phyloP scores from a whole-genome alignment of 306 rosid genomes.

The Ormosia semicastrata region DNA sequence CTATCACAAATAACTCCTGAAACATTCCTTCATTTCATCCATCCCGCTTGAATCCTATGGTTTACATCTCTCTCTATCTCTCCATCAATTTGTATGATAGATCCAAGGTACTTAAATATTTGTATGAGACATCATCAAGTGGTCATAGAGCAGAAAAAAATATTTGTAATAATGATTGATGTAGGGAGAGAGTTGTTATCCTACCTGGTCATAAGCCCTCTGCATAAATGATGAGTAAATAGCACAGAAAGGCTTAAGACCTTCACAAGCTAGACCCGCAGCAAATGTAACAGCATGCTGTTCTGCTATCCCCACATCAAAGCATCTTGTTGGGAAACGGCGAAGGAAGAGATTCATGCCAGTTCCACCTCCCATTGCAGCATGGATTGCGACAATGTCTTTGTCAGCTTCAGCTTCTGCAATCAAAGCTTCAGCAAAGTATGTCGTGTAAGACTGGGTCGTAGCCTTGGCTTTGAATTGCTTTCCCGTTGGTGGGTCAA shows the following conservation, averaged over 20 bases:
- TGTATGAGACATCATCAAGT: too few species aligned
- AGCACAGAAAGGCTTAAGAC: constrained; percentile 89
- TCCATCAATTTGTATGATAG: too few species aligned
- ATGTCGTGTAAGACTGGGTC: constrained; percentile 88
- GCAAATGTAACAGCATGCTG: constrained; percentile 99
- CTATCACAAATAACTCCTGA: too few species aligned
- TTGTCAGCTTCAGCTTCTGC: constrained; percentile 94
- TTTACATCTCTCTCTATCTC: too few species aligned
- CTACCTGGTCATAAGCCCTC: constrained; percentile 95
- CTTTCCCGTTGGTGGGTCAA: constrained; percentile 89
- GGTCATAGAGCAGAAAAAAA: not conserved
- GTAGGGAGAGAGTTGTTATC: constrained; percentile 23
- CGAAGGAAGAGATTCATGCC: constrained; percentile 93
- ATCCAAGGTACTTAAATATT: too few species aligned
- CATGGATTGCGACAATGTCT: constrained; percentile 85
- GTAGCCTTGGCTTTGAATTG: constrained; percentile 67
- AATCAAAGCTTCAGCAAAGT: constrained; percentile 93
- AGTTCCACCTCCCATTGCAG: constrained; percentile 99
- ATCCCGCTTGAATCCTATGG: too few species aligned
- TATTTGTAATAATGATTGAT: not conserved
- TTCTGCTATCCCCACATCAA: constrained; percentile 96
- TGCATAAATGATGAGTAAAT: constrained; percentile 96
- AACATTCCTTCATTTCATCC: too few species aligned
- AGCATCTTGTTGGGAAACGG: constrained; percentile 88
- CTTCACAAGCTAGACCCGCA: constrained; percentile 94